These are phyloP conservation scores for Linum trigynum DNA, from an alignment of 345 rosid genomes.

Conservation along the genomic window DNA sequence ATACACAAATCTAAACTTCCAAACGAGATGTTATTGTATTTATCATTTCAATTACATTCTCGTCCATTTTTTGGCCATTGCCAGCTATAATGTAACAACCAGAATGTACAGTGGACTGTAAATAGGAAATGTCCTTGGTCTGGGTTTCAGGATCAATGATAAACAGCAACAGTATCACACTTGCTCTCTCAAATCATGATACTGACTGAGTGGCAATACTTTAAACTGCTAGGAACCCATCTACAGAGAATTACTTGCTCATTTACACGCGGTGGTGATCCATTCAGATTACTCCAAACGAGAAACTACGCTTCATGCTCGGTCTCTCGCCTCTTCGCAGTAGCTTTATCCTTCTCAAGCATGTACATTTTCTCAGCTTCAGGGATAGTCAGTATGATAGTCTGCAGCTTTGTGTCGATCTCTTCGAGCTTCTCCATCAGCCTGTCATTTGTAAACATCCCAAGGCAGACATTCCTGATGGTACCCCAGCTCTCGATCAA, in stretches of 20 bases:
- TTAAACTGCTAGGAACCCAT: neutral
- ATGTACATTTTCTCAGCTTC: conserved; percentile 59
- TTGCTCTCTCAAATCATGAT: no score
- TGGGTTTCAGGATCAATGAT: no score
- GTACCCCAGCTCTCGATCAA: conserved; percentile 74
- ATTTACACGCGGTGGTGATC: neutral
- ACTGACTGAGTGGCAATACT: no score
- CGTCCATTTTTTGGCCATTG: no score
- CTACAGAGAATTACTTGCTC: neutral
- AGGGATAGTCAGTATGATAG: conserved; percentile 48
- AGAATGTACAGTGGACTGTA: no score
- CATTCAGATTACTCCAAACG: no score
- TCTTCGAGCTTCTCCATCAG: conserved; percentile 59
- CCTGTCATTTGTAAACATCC: conserved; percentile 71
- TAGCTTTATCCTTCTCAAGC: conserved; percentile 42
- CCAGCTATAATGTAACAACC: no score
- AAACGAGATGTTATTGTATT: no score
- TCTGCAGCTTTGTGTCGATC: conserved; percentile 37
- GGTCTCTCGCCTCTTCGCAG: conserved; percentile 23
- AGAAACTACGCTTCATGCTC: conserved; percentile 19
- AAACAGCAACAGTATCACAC: no score
- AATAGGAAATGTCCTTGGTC: no score
- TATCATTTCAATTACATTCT: no score
- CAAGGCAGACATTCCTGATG: conserved; percentile 40
- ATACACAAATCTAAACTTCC: no score